Percentiles rank a stretch among this genome's conserved stretches.
These are phyloP conservation scores for Cladosporium sp. DNA, from an alignment of 2,329 filamentous ascomycete species.

Conservation along the genomic window DNA sequence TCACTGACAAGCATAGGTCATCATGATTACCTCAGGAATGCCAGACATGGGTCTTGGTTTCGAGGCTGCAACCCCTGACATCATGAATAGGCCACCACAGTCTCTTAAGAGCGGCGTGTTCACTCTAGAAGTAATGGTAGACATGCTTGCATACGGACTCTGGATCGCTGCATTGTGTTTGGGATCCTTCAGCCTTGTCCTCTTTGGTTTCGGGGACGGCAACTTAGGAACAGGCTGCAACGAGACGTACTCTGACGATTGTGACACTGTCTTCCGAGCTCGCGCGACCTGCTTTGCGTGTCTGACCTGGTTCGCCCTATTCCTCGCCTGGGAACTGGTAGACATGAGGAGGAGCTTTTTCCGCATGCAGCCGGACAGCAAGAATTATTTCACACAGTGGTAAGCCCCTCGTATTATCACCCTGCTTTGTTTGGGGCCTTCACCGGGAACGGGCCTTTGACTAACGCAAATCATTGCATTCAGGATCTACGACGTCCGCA, in stretches of 20 bases:
- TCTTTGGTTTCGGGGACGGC: conserved; percentile 53
- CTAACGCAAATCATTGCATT: no score
- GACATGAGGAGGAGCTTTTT: conserved; percentile 70
- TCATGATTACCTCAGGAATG: conserved; percentile 84
- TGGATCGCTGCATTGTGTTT: conserved; percentile 71
- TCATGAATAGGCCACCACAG: conserved; percentile 77
- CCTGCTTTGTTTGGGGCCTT: no score
- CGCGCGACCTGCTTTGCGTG: conserved; percentile 69
- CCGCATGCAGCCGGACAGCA: conserved; percentile 62
- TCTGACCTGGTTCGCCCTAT: conserved; percentile 71
- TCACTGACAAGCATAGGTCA: conserved; percentile 57
- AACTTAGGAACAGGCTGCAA: conserved; percentile 57
- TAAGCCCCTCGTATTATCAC: no score
- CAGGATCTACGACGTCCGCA: conserved; percentile 57
- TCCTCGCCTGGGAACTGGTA: conserved; percentile 75
- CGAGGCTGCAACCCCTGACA: conserved; percentile 67
- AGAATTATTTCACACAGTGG: conserved; percentile 61
- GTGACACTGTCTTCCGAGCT: conserved; percentile 65
- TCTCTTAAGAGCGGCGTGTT: conserved; percentile 65
- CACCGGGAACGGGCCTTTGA: no score
- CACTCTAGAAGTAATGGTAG: conserved; percentile 69
- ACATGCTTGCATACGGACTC: conserved; percentile 74
- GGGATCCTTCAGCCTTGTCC: conserved; percentile 58
- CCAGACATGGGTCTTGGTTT: conserved; percentile 85
- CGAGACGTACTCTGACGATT: conserved; percentile 48